Percentiles rank a stretch among this genome's conserved stretches.
phyloP scores from a whole-genome alignment of 2,329 filamentous ascomycete genomes.

The Paraphaeosphaeria sporulosa region DNA sequence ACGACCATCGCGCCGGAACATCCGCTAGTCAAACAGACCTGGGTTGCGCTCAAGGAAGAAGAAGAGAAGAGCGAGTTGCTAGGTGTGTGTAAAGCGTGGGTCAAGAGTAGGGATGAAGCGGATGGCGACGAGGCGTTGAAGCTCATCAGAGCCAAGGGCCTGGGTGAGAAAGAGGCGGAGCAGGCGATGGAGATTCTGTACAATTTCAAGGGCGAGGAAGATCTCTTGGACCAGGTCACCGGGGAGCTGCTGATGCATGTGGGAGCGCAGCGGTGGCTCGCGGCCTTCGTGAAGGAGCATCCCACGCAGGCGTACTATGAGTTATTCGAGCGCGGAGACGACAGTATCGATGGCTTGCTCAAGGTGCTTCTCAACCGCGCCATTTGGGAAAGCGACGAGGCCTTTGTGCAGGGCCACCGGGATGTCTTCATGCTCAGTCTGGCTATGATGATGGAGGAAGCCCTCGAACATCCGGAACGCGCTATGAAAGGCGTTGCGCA shows the following conservation, averaged over 20 bases:
- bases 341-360: conserved; percentile 54
- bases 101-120: conserved; percentile 44
- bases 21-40: conserved; percentile 50
- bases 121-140: conserved; percentile 51
- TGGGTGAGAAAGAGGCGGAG: conserved; percentile 50
- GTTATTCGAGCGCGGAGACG: conserved; percentile 55
- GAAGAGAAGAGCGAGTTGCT: conserved; percentile 46
- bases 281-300: conserved; percentile 44
- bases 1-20: conserved; percentile 53
- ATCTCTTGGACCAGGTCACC: conserved; percentile 51
- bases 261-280: conserved; percentile 52
- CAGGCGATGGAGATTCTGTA: conserved; percentile 53
- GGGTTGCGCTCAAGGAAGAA: conserved; percentile 50
- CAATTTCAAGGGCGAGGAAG: conserved; percentile 51
- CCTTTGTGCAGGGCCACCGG: conserved; percentile 55
- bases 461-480: conserved; percentile 73
- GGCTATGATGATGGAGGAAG: conserved; percentile 88
- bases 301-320: conserved; percentile 54
- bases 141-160: conserved; percentile 33
- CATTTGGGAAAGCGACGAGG: conserved; percentile 51
- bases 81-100: conserved; percentile 45
- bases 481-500: conserved; percentile 68
- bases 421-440: conserved; percentile 80
- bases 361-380: conserved; percentile 52
- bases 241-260: conserved; percentile 45